Conservation (phyloP, 345 rosid species). For the Eutrema yunnanense region DNA sequence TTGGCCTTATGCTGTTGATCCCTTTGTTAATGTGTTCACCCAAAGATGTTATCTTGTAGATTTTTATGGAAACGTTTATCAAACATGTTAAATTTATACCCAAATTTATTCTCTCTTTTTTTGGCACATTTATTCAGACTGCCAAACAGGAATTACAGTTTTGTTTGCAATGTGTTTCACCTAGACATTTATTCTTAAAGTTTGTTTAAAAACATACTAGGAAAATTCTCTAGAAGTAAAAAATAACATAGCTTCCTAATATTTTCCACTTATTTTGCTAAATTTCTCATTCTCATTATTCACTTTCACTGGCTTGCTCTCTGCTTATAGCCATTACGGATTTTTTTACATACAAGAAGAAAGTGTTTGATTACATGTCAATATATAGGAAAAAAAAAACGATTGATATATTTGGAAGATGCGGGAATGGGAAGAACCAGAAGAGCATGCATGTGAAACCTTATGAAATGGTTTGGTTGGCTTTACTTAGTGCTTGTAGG, state of each 20-base stretch:
- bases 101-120: too few species aligned
- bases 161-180: too few species aligned
- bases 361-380: constrained; percentile 43
- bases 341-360: constrained; percentile 48
- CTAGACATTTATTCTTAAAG: too few species aligned
- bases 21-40: not conserved
- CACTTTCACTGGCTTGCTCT: constrained; percentile 69
- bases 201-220: too few species aligned
- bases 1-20: not conserved
- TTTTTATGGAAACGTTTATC: too few species aligned
- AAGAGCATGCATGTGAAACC: constrained; percentile 46
- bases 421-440: constrained; percentile 55
- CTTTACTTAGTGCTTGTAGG: constrained; percentile 68
- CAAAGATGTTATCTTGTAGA: not conserved
- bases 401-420: constrained; percentile 53
- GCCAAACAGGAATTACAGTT: too few species aligned
- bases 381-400: constrained; percentile 8
- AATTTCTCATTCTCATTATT: not conserved
- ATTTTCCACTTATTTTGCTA: too few species aligned
- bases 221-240: too few species aligned
- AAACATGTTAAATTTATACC: not conserved
- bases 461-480: constrained; percentile 51
- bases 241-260: too few species aligned
- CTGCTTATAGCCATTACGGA: constrained; percentile 70
- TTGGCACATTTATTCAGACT: too few species aligned